phyloP scores from a whole-genome alignment of 176 grass and related monocot genomes.

The Phoenix dactylifera region DNA sequence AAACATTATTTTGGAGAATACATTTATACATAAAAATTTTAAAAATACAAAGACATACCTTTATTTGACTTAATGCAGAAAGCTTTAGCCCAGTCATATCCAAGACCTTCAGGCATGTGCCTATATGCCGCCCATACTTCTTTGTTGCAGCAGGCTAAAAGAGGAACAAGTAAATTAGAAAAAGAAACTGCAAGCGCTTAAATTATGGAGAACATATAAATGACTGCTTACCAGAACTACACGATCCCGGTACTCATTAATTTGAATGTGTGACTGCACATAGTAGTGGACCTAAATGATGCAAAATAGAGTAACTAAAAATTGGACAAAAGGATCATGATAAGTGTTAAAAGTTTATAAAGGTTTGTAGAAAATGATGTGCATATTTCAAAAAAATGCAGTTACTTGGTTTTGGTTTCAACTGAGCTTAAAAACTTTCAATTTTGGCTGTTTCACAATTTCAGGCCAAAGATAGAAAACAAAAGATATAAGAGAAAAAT shows the following conservation, averaged over 20 bases:
- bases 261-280: conserved; percentile 95
- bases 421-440: too few species aligned
- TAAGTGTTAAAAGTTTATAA: too few species aligned
- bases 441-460: too few species aligned
- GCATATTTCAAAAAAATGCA: too few species aligned
- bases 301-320: too few species aligned
- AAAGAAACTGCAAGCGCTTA: conserved; percentile 13
- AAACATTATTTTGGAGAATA: too few species aligned
- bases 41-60: conserved; percentile 36
- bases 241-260: conserved; percentile 87
- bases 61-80: conserved; percentile 69
- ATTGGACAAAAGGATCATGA: too few species aligned
- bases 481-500: too few species aligned
- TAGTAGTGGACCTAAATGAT: conserved; percentile 57
- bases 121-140: conserved; percentile 56
- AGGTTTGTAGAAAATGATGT: too few species aligned
- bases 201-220: not conserved
- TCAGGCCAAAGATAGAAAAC: too few species aligned
- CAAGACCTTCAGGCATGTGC: conserved; percentile 77
- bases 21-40: too few species aligned
- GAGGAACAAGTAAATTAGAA: conserved; percentile 19
- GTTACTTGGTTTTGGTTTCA: too few species aligned
- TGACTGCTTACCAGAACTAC: conserved; percentile 69
- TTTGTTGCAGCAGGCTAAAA: conserved; percentile 41
- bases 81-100: conserved; percentile 94